Percentiles rank a stretch among this genome's conserved stretches.
These are phyloP conservation scores for Solanum bukasovii DNA, from an alignment of 257 asterid species.

Conservation along the genomic window DNA sequence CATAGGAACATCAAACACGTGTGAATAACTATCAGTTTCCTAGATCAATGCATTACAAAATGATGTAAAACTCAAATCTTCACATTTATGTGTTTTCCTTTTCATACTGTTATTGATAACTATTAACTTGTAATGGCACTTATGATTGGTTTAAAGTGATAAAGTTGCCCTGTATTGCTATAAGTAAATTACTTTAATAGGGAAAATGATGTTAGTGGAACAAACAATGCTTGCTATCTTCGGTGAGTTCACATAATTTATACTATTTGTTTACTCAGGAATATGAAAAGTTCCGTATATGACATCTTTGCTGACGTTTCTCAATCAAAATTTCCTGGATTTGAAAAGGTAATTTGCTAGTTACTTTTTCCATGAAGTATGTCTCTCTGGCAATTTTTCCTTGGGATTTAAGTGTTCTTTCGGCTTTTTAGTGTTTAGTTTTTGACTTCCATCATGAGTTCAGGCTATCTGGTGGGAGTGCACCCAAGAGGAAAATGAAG, in stretches of 20 bases:
- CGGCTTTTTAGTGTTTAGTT: background rate
- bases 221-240: background rate
- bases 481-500: slow-evolving; percentile 66
- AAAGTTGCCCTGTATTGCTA: background rate
- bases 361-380: background rate
- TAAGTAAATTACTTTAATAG: background rate
- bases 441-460: background rate
- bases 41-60: background rate
- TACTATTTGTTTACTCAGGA: slow-evolving; percentile 27
- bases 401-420: background rate
- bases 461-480: slow-evolving; percentile 92
- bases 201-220: background rate
- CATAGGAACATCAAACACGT: background rate
- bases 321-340: slow-evolving; percentile 56
- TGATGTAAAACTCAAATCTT: background rate
- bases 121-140: background rate
- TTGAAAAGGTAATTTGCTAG: slow-evolving; percentile 47
- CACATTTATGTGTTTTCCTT: background rate
- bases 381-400: background rate
- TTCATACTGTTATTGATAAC: background rate
- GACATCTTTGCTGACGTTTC: slow-evolving; percentile 65
- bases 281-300: slow-evolving; percentile 67
- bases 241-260: background rate
- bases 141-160: background rate
- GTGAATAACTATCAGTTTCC: background rate